Conservation (phyloP, 2,329 filamentous ascomycete genomes). For the Ustulina deusta region DNA sequence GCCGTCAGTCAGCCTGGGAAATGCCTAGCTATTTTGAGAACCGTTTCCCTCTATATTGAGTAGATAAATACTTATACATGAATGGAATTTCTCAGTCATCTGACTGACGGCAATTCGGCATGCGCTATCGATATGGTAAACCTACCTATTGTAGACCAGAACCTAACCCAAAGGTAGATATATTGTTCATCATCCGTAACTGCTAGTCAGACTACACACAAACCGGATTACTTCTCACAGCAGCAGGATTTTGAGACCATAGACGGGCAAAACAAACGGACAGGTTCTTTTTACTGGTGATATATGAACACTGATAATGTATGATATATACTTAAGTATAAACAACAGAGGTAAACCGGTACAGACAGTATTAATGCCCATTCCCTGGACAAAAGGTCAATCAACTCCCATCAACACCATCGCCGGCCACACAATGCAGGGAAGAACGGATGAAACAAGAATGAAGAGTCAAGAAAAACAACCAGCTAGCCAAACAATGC, state of each 20-base stretch:
- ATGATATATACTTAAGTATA: background rate
- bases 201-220: background rate
- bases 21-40: background rate
- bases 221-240: no score
- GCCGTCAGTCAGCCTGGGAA: no score
- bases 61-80: no score
- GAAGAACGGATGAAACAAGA: background rate
- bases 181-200: no score
- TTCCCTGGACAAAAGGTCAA: background rate
- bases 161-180: no score
- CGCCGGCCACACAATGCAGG: background rate
- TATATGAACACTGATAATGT: background rate
- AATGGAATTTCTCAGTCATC: no score
- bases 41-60: background rate
- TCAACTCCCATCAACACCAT: background rate
- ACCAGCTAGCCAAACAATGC: slow-evolving; percentile 13
- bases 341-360: background rate
- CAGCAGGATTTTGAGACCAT: background rate
- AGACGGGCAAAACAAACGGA: background rate
- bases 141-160: no score
- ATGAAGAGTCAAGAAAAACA: background rate
- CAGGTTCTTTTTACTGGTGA: background rate
- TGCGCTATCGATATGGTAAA: no score
- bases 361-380: background rate
- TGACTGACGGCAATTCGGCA: no score